These are phyloP conservation scores for Colletotrichum lini DNA, from an alignment of 2,329 filamentous ascomycete species.

Conservation along the genomic window DNA sequence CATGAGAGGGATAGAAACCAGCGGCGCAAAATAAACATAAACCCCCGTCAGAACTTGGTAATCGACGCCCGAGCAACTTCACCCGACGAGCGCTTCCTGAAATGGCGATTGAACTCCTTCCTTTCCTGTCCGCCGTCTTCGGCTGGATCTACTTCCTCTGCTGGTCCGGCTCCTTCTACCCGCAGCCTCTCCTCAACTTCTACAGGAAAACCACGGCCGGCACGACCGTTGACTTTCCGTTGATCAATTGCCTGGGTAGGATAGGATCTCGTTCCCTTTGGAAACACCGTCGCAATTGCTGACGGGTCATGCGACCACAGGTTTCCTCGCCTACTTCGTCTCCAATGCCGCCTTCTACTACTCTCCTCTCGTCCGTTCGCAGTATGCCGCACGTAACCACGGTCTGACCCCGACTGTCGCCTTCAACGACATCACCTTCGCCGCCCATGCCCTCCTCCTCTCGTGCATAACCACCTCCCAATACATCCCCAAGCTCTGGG, in stretches of 20 bases:
- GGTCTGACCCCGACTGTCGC: conserved; percentile 86
- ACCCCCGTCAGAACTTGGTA: not conserved
- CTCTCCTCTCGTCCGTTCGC: conserved; percentile 80
- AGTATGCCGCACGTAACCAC: conserved; percentile 87
- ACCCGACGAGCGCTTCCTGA: not conserved
- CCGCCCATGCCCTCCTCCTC: conserved; percentile 82
- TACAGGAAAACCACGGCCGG: conserved; percentile 83
- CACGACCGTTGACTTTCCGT: conserved; percentile 89
- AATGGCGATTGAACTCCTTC: conserved; percentile 57
- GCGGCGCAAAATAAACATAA: not conserved
- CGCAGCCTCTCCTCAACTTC: conserved; percentile 87
- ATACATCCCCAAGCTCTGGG: conserved; percentile 83
- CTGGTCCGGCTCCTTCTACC: conserved; percentile 95
- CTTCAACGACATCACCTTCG: conserved; percentile 92
- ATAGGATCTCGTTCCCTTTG: conserved; percentile 48
- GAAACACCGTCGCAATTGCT: conserved; percentile 3
- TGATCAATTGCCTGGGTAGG: conserved; percentile 76
- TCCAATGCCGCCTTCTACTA: conserved; percentile 85
- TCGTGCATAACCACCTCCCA: conserved; percentile 83
- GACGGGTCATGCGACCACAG: conserved; percentile 53
- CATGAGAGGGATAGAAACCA: not conserved
- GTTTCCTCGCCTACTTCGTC: conserved; percentile 82
- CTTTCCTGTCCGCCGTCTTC: conserved; percentile 69
- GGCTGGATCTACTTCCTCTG: conserved; percentile 83
- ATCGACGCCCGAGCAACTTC: not conserved